Conservation (phyloP, 2,329 filamentous ascomycete species). For the Pseudogymnoascus sp. region DNA sequence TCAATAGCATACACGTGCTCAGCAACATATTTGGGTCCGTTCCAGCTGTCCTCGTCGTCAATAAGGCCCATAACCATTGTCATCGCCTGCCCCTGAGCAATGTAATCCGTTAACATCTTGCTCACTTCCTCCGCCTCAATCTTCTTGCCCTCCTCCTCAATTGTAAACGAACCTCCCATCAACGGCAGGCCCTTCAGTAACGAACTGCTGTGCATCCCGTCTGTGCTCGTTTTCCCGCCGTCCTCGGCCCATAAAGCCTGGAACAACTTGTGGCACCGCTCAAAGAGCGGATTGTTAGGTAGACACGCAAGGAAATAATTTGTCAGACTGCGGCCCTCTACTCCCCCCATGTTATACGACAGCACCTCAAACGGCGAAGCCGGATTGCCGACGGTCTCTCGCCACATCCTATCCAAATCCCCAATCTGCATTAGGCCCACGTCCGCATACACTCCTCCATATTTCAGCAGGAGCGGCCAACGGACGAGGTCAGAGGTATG, state of each 20-base stretch:
- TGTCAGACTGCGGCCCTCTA: constrained; percentile 31
- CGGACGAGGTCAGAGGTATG: constrained; percentile 52
- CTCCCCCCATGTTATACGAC: constrained; percentile 36
- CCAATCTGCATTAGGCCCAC: constrained; percentile 50
- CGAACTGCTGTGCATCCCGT: constrained; percentile 41
- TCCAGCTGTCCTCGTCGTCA: constrained; percentile 43
- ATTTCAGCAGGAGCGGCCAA: constrained; percentile 46
- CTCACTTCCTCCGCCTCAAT: constrained; percentile 33
- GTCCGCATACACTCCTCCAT: constrained; percentile 51
- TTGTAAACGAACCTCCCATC: constrained; percentile 23
- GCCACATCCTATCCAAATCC: constrained; percentile 47
- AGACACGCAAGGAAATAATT: constrained; percentile 41
- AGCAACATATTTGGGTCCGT: constrained; percentile 43
- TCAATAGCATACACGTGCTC: constrained; percentile 43
- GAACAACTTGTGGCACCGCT: constrained; percentile 40
- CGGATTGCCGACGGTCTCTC: constrained; percentile 38
- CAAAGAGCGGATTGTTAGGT: constrained; percentile 40
- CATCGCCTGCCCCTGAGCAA: constrained; percentile 47
- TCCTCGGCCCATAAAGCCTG: constrained; percentile 42
- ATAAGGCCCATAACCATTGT: constrained; percentile 43
- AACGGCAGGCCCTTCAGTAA: constrained; percentile 39
- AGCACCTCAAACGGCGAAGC: constrained; percentile 40
- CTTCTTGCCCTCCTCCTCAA: constrained; percentile 27
- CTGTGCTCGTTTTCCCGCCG: constrained; percentile 39
- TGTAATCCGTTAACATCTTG: constrained; percentile 45